phyloP scores from a whole-genome alignment of 2,329 filamentous ascomycete genomes.

The Fulvia fulva region DNA sequence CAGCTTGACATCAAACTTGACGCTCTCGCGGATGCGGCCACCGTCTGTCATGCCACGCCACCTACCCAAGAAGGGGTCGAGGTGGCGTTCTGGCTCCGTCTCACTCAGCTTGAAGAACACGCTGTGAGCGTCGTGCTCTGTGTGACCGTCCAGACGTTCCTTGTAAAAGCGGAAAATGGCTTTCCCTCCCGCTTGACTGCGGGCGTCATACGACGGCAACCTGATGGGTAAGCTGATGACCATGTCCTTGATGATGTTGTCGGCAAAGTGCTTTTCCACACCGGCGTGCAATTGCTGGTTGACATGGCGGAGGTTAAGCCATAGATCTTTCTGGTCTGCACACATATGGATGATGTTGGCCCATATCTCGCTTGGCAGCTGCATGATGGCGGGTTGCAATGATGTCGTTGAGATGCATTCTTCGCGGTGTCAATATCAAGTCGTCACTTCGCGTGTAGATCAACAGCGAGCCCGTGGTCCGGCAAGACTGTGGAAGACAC shows the following conservation, averaged over 20 bases:
- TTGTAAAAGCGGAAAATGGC: constrained; percentile 6
- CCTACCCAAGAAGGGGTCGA: constrained; percentile 5
- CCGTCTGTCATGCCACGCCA: constrained; percentile 5
- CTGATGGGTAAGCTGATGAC: constrained; percentile 12
- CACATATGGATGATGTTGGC: constrained; percentile 4
- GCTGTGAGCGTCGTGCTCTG: not conserved
- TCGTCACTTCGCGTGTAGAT: no score
- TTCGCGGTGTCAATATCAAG: no score
- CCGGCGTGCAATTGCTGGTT: constrained; percentile 11
- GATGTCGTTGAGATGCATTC: no score
- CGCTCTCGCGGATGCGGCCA: not conserved
- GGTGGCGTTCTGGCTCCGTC: constrained; percentile 2
- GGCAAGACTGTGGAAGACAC: no score
- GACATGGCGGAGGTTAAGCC: constrained; percentile 6
- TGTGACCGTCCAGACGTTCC: not conserved
- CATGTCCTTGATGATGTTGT: constrained; percentile 3
- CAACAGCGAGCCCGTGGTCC: no score
- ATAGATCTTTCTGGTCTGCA: not conserved
- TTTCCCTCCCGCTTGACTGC: constrained; percentile 9
- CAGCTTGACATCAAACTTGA: not conserved
- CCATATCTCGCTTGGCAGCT: constrained; percentile 15
- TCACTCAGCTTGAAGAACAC: constrained; percentile 3
- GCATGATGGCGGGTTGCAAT: not conserved
- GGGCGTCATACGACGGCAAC: constrained; percentile 15
- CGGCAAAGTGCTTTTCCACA: constrained; percentile 16